These are phyloP conservation scores for Schoenoplectus tabernaemontani DNA, from an alignment of 202 grass and related monocot genomes.

Conservation along the genomic window DNA sequence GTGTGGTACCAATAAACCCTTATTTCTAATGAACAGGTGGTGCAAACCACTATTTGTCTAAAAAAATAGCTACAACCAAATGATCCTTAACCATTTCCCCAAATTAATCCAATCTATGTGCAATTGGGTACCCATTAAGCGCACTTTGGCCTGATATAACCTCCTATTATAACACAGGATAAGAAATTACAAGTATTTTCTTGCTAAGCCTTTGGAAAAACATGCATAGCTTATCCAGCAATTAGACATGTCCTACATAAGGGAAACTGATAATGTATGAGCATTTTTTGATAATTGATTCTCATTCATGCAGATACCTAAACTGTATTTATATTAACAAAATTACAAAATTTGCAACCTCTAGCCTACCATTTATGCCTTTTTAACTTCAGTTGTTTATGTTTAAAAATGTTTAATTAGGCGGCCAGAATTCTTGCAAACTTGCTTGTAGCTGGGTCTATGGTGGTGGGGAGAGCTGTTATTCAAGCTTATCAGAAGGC, in stretches of 20 bases:
- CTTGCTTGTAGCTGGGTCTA: conserved; percentile 53
- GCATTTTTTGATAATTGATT: neutral
- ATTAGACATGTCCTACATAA: neutral
- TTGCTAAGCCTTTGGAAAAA: neutral
- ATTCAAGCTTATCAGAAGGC: conserved; percentile 74
- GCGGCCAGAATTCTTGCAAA: conserved; percentile 64
- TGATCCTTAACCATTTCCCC: no score
- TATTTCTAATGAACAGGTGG: no score
- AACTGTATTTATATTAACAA: neutral
- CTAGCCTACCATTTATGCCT: neutral
- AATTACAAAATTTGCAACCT: neutral
- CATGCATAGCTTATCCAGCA: neutral
- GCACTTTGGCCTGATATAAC: neutral
- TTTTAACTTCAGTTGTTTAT: neutral
- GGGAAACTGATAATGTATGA: neutral
- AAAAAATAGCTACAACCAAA: no score
- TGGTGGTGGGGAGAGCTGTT: conserved; percentile 54
- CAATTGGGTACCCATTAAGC: neutral
- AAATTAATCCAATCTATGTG: neutral
- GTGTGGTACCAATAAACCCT: no score
- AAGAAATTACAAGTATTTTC: neutral
- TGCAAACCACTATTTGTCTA: no score
- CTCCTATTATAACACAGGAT: neutral
- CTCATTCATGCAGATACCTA: neutral
- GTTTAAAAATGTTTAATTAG: conserved; percentile 22